Base-by-base conservation (phyloP, 2,329 filamentous ascomycete species). In the Arachnopeziza araneosa region DNA sequence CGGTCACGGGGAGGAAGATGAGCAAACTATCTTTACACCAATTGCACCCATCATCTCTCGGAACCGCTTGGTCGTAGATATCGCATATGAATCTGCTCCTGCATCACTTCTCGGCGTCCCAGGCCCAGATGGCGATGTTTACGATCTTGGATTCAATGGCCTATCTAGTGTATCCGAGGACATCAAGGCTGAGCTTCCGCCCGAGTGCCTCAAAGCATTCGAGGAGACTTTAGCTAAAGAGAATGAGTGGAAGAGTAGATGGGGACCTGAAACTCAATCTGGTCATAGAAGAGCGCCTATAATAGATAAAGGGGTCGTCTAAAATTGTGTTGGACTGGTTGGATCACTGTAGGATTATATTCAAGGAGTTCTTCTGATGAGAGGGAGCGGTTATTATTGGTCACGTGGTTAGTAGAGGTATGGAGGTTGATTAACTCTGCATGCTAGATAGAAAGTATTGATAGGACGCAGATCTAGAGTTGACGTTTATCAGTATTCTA, bases 151-250 rank as follows among this genome's bases (percentile, higher is more conserved):
- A 24, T 71, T 75, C 51, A 79, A 78, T 66, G 88, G 89, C 2
- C 77, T 93, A 9, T 77, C 78, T n/a, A 79, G 82, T 50, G 79
- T 92, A 7, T 75, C 86, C 1, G 80, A 85, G 55, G 88, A 91
- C 10, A 79, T 91, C 64, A 78, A 83, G 60, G 81, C 84, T 30
- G 79, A 88, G 60, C 78, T 93, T 60, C 88, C 88, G 1, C 74
- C 81, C 1, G 86, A 90, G 64, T 95, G 91, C 72, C 83, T 88
- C 48, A 76, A 79, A 48, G 88, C 90, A 0, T 92, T 96, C 63
- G 79, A 91, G 55, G 78, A 82, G 57, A 87, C 90, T 2, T 77
- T 86, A 56, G 75, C 76, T 12, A 79, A 81, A 58, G 90, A 96
- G 73, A 73, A 76, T 62, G 75, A 81, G 57, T 98, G 92, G 90